These are phyloP conservation scores for Trichocomaceae sp. DNA, from an alignment of 2,329 filamentous ascomycete species.

Conservation along the genomic window DNA sequence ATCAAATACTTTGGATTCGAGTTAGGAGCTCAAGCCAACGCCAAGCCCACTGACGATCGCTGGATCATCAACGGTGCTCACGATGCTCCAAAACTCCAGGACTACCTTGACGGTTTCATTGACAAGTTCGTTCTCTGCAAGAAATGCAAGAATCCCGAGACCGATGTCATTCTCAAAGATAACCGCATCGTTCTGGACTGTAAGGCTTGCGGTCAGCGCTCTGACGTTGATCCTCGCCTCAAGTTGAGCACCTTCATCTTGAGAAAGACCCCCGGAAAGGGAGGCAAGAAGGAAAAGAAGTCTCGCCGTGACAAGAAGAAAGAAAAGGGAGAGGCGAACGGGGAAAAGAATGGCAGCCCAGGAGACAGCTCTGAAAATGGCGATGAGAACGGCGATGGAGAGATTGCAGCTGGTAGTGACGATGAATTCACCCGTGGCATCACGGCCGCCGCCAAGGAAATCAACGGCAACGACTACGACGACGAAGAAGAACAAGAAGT, in stretches of 20 bases:
- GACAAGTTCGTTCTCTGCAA: constrained; percentile 98
- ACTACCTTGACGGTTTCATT: constrained; percentile 98
- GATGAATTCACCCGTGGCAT: constrained; percentile 81
- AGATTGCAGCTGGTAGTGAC: constrained; percentile 70
- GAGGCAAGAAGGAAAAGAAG: constrained; percentile 95
- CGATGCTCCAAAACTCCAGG: constrained; percentile 90
- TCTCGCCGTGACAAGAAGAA: constrained; percentile 72
- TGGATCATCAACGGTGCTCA: constrained; percentile 99
- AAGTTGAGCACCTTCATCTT: constrained; percentile 97
- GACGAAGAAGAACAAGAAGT: constrained; percentile 83
- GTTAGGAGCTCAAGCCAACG: constrained; percentile 96
- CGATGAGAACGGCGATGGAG: constrained; percentile 59
- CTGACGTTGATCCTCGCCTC: constrained; percentile 82
- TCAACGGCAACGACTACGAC: constrained; percentile 58
- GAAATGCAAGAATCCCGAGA: constrained; percentile 99
- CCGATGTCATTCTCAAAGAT: constrained; percentile 91
- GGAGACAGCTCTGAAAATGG: constrained; percentile 59
- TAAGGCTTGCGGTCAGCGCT: constrained; percentile 95
- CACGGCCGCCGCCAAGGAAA: constrained; percentile 61
- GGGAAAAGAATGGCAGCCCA: constrained; percentile 50
- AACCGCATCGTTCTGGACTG: constrained; percentile 88
- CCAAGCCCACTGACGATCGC: constrained; percentile 91
- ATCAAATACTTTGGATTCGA: constrained; percentile 99
- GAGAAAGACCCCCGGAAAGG: constrained; percentile 88
- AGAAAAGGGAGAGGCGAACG: constrained; percentile 56